phyloP scores from a whole-genome alignment of 306 rosid species.

The Argentina anserina region DNA sequence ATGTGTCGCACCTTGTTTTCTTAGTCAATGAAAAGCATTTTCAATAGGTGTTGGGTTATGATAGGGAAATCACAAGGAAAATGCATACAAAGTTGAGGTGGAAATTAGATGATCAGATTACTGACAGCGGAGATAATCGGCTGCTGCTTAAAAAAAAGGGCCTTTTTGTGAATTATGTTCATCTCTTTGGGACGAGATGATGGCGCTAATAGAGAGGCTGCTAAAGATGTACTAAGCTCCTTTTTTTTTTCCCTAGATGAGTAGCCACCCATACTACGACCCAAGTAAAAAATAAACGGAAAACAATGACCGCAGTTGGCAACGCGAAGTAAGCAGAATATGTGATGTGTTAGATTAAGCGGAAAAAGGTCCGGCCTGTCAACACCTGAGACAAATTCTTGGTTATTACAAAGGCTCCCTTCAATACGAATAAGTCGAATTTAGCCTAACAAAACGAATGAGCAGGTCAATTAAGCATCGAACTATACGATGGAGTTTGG shows the following conservation, averaged over 20 bases:
- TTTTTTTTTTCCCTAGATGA: too few relatives aligned
- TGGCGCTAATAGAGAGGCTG: too few relatives aligned
- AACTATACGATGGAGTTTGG: neutral
- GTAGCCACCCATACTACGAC: neutral
- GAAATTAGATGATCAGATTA: neutral
- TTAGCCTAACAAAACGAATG: neutral
- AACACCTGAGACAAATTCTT: neutral
- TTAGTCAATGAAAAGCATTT: neutral
- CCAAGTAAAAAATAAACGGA: neutral
- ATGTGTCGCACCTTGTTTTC: neutral
- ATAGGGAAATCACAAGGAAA: constrained; percentile 7
- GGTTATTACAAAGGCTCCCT: neutral
- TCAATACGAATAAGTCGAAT: neutral
- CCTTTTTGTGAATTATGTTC: too few relatives aligned
- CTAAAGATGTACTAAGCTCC: too few relatives aligned
- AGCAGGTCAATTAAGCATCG: neutral
- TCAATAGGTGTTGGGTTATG: neutral
- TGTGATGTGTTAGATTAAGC: neutral
- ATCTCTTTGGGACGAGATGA: too few relatives aligned
- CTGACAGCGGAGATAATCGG: neutral
- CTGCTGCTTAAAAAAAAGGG: too few relatives aligned
- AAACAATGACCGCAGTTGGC: neutral
- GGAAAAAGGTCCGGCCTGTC: neutral
- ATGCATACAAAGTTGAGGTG: neutral
- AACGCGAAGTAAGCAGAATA: too few relatives aligned